phyloP scores from a whole-genome alignment of 495 filamentous ascomycete species.

The Cudoniella acicularis region DNA sequence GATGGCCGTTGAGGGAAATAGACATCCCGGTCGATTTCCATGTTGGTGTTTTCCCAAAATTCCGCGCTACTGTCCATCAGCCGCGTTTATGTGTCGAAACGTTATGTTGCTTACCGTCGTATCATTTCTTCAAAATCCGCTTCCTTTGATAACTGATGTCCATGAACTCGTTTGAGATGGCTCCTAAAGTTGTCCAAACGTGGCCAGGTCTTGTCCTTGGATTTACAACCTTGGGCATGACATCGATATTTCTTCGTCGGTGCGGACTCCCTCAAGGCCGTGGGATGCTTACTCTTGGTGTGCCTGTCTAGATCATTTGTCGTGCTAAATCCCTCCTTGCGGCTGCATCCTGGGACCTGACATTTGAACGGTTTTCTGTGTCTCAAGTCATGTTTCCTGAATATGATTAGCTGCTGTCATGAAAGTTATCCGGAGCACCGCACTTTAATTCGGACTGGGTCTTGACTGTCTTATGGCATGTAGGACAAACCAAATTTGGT shows the following conservation, averaged over 20 bases:
- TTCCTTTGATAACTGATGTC: conserved; percentile 37
- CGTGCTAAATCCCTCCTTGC: conserved; percentile 70
- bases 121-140: conserved; percentile 22
- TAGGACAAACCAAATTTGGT: conserved; percentile 24
- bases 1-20: neutral
- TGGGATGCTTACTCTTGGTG: conserved; percentile 62
- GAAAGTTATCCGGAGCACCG: conserved; percentile 4
- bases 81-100: neutral
- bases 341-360: conserved; percentile 52
- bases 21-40: conserved; percentile 5
- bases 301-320: conserved; percentile 77
- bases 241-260: conserved; percentile 65
- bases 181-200: conserved; percentile 88
- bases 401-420: conserved; percentile 4
- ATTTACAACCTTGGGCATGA: conserved; percentile 56
- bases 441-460: conserved; percentile 45
- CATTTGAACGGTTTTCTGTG: conserved; percentile 76
- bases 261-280: conserved; percentile 30
- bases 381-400: conserved; percentile 76
- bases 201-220: conserved; percentile 76
- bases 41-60: conserved; percentile 10
- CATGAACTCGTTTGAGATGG: conserved; percentile 79
- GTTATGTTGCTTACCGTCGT: conserved; percentile 15
- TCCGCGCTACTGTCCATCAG: conserved; percentile 21
- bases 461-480: conserved; percentile 35